Conservation (phyloP, 1,284 basidiomycete species). For the Leccinum huronense region DNA sequence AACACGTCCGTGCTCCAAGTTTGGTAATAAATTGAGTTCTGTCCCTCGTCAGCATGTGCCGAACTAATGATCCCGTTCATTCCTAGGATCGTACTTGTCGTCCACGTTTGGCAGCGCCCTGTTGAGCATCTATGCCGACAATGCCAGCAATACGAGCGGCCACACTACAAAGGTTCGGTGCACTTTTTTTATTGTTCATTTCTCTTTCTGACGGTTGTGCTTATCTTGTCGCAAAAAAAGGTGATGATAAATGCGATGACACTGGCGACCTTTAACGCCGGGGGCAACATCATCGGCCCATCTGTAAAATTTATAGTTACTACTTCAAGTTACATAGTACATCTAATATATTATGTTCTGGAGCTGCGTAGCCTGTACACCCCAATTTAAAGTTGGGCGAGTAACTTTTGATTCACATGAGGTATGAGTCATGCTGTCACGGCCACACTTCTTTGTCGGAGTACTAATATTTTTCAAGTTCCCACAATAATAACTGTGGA, state of each 20-base stretch:
- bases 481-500: no score
- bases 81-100: slow-evolving; percentile 51
- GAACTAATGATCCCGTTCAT: neutral
- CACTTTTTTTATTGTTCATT: neutral
- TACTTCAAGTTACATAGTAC: no score
- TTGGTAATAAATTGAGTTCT: slow-evolving; percentile 41
- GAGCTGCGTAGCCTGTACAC: no score
- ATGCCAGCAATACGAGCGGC: slow-evolving; percentile 64
- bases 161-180: slow-evolving; percentile 60
- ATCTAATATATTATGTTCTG: no score
- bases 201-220: neutral
- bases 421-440: no score
- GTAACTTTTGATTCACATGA: no score
- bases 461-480: no score
- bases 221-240: slow-evolving; percentile 15
- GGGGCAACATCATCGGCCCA: slow-evolving; percentile 33
- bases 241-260: slow-evolving; percentile 36
- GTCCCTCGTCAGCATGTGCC: neutral
- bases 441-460: no score
- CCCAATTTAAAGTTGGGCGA: no score
- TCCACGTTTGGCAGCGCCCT: slow-evolving; percentile 60
- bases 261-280: slow-evolving; percentile 30
- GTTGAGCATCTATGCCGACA: slow-evolving; percentile 63
- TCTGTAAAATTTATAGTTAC: no score
- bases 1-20: slow-evolving; percentile 55